These are phyloP conservation scores for Leishmania martiniquensis DNA, from an alignment of 208 protist genomes.

Conservation along the genomic window DNA sequence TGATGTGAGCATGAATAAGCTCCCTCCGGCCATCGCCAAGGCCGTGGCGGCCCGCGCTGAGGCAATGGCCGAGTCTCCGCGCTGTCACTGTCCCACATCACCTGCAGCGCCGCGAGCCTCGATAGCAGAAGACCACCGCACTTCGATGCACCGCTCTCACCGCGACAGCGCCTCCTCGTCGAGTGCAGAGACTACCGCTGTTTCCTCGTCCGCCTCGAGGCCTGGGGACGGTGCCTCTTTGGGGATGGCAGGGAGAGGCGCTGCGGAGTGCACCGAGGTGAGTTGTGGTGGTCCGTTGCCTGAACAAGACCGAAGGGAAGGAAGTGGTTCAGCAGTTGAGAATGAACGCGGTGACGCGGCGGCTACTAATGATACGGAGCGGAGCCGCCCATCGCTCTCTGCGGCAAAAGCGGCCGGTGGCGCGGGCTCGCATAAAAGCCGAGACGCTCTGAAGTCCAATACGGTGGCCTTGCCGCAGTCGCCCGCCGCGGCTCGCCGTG, in stretches of 20 bases:
- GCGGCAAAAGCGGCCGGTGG: background rate
- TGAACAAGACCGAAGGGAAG: background rate
- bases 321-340: background rate
- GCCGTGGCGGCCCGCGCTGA: slow-evolving; percentile 12
- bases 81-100: background rate
- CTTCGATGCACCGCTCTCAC: background rate
- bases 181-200: background rate
- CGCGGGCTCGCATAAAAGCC: background rate
- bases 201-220: background rate
- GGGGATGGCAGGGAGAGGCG: background rate
- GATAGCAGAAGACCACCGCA: background rate
- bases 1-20: slow-evolving; percentile 35
- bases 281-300: background rate
- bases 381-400: background rate
- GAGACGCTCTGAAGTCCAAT: background rate
- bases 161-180: background rate
- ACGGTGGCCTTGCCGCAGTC: too few relatives aligned
- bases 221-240: background rate
- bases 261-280: background rate
- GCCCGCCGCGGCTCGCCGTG: background rate
- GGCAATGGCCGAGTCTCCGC: background rate
- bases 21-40: slow-evolving; percentile 9
- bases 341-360: background rate
- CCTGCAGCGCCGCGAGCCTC: background rate
- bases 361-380: too few relatives aligned